phyloP scores from a whole-genome alignment of 2,329 filamentous ascomycete genomes.

The Diaporthe ampelina region DNA sequence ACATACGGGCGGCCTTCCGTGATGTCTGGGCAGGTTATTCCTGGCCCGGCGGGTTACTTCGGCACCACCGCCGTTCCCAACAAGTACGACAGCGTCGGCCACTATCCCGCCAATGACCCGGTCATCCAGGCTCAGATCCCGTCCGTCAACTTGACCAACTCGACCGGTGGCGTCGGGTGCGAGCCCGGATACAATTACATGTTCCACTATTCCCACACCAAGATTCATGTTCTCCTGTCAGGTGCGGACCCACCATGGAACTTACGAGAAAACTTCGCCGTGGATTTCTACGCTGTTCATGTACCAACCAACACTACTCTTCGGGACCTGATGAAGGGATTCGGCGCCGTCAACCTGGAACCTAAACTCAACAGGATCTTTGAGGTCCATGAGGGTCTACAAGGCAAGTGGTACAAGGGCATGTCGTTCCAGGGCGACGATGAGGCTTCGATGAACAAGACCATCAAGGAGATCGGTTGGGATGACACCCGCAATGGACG shows the following conservation, averaged over 20 bases:
- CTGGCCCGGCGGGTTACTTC: constrained; percentile 35
- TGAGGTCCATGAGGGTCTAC: constrained; percentile 68
- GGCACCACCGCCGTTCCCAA: constrained; percentile 38
- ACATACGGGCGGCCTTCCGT: not conserved
- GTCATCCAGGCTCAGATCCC: constrained; percentile 61
- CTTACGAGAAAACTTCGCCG: constrained; percentile 55
- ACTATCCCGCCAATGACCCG: constrained; percentile 59
- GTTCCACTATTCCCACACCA: constrained; percentile 70
- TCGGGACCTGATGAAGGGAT: constrained; percentile 69
- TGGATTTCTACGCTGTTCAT: constrained; percentile 64
- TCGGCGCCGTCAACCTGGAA: constrained; percentile 67
- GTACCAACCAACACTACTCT: constrained; percentile 68
- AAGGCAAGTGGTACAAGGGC: constrained; percentile 72
- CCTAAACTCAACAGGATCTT: constrained; percentile 69
- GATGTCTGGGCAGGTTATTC: constrained; percentile 31
- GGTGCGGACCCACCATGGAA: constrained; percentile 66
- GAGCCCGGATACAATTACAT: constrained; percentile 76
- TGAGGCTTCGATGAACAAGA: constrained; percentile 61
- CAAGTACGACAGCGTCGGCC: constrained; percentile 46
- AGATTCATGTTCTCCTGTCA: constrained; percentile 70
- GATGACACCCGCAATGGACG: constrained; percentile 63
- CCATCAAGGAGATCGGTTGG: constrained; percentile 72
- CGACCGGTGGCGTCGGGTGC: constrained; percentile 68
- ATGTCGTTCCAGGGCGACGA: constrained; percentile 65
- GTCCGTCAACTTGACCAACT: constrained; percentile 68